Evolutionary conservation across 768 basidiomycete genomes (phyloP).

Genomic region (Crepidotus variabilis): DNA sequence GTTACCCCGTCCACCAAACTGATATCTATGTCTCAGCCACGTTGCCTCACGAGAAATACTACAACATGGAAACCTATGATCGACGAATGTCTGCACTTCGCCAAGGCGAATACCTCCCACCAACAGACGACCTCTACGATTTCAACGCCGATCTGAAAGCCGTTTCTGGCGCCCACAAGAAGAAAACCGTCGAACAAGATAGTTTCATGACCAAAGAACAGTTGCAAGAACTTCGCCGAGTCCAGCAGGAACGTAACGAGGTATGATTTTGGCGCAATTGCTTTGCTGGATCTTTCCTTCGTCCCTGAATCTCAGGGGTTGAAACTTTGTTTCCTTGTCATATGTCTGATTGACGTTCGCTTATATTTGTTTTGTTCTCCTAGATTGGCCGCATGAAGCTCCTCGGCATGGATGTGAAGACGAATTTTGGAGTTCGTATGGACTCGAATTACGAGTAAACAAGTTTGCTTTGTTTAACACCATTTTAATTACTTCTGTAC

Average conservation of each 20-base stretch:
- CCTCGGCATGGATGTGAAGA: slow-evolving; percentile 84
- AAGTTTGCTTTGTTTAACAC: neutral
- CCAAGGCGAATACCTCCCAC: slow-evolving; percentile 78
- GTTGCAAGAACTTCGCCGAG: slow-evolving; percentile 72
- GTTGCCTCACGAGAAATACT: slow-evolving; percentile 92
- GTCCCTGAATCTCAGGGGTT: neutral
- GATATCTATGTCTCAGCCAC: slow-evolving; percentile 54
- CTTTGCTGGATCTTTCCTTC: neutral
- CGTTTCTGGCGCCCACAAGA: slow-evolving; percentile 68
- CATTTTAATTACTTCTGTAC: neutral
- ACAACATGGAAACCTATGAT: slow-evolving; percentile 85
- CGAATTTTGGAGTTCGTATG: slow-evolving; percentile 85
- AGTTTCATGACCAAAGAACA: slow-evolving; percentile 78
- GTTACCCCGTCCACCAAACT: no score
- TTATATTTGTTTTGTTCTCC: neutral
- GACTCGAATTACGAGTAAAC: slow-evolving; percentile 30
- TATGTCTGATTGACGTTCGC: neutral
- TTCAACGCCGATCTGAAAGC: slow-evolving; percentile 82
- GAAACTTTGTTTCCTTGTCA: neutral
- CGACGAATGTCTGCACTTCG: slow-evolving; percentile 80
- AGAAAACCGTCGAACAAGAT: slow-evolving; percentile 61
- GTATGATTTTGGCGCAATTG: slow-evolving; percentile 33
- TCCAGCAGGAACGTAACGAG: slow-evolving; percentile 84
- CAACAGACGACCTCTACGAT: slow-evolving; percentile 72
- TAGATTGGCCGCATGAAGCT: slow-evolving; percentile 82